These are phyloP conservation scores for Kwoniella mangroviensis DNA, from an alignment of 768 basidiomycete species.

Conservation along the genomic window DNA sequence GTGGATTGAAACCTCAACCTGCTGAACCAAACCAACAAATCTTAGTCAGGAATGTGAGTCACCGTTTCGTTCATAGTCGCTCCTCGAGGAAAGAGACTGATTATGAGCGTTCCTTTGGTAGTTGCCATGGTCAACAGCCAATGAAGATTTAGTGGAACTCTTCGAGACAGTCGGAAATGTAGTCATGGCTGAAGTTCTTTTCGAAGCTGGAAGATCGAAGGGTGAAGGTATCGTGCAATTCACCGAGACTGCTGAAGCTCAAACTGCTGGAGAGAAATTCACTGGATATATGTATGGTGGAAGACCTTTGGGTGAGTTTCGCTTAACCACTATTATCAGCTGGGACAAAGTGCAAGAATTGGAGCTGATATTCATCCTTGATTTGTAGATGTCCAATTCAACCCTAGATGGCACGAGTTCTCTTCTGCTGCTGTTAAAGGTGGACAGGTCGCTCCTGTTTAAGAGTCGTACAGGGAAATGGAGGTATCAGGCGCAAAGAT, in stretches of 20 bases:
- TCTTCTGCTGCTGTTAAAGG: slow-evolving; percentile 87
- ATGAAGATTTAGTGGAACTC: slow-evolving; percentile 95
- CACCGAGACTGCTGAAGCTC: slow-evolving; percentile 80
- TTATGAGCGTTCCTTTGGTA: slow-evolving; percentile 51
- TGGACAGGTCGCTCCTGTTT: slow-evolving; percentile 38
- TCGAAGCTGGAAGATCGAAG: slow-evolving; percentile 88
- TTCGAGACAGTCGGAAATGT: slow-evolving; percentile 98
- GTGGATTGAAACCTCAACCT: slow-evolving; percentile 35
- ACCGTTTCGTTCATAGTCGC: background rate
- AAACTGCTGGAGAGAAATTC: slow-evolving; percentile 97
- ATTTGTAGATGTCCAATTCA: slow-evolving; percentile 81
- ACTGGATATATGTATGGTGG: slow-evolving; percentile 95
- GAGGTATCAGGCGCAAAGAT: background rate
- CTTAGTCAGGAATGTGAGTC: slow-evolving; percentile 94
- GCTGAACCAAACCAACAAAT: slow-evolving; percentile 94
- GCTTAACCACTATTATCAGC: background rate
- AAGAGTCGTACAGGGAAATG: background rate
- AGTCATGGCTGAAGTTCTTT: slow-evolving; percentile 90
- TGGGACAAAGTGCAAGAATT: no score
- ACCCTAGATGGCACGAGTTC: slow-evolving; percentile 94
- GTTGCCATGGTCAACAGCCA: slow-evolving; percentile 98
- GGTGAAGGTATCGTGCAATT: slow-evolving; percentile 97
- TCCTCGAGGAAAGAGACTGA: no score
- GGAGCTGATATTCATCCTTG: background rate
- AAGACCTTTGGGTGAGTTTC: slow-evolving; percentile 72